A percentile compares a stretch with the other conserved stretches of the same genome.
Conservation (phyloP, 2,329 filamentous ascomycete species). For the Fusarium denticulatum region DNA sequence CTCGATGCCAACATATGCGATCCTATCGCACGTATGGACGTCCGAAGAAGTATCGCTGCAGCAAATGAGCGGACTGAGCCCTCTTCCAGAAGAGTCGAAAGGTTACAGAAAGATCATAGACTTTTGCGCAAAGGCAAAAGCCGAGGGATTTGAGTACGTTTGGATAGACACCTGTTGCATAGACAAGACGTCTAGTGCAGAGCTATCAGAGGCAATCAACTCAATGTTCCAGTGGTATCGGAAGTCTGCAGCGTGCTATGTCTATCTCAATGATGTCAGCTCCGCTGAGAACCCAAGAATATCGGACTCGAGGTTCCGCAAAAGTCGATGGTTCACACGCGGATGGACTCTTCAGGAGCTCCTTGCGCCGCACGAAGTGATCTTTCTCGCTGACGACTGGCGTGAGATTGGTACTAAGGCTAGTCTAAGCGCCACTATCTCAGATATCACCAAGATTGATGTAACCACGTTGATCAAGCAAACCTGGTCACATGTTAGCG, state of each 20-base stretch:
- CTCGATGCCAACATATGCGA: constrained; percentile 1
- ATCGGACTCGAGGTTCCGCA: not conserved
- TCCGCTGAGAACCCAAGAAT: not conserved
- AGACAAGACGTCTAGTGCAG: constrained; percentile 19
- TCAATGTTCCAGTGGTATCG: constrained; percentile 17
- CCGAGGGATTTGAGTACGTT: constrained; percentile 16
- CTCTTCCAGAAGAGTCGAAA: not conserved
- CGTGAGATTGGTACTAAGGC: constrained; percentile 2
- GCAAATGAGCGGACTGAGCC: not conserved
- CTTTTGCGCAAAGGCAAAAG: constrained; percentile 3
- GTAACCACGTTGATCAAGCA: not conserved
- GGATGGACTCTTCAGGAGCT: constrained; percentile 18
- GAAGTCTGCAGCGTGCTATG: constrained; percentile 5
- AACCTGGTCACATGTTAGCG: constrained; percentile 5
- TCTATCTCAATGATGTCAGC: not conserved
- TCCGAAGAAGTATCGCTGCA: not conserved
- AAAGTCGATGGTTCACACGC: constrained; percentile 8
- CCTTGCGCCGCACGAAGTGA: constrained; percentile 13
- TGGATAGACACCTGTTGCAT: constrained; percentile 22
- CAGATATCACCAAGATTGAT: constrained; percentile 5
- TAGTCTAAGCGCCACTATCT: not conserved
- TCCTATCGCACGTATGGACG: constrained; percentile 19
- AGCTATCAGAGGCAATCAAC: constrained; percentile 11
- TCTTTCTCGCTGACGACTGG: not conserved
- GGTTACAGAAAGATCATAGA: constrained; percentile 15